These are phyloP conservation scores for Cruciata laevipes DNA, from an alignment of 257 asterid genomes.

Conservation along the genomic window DNA sequence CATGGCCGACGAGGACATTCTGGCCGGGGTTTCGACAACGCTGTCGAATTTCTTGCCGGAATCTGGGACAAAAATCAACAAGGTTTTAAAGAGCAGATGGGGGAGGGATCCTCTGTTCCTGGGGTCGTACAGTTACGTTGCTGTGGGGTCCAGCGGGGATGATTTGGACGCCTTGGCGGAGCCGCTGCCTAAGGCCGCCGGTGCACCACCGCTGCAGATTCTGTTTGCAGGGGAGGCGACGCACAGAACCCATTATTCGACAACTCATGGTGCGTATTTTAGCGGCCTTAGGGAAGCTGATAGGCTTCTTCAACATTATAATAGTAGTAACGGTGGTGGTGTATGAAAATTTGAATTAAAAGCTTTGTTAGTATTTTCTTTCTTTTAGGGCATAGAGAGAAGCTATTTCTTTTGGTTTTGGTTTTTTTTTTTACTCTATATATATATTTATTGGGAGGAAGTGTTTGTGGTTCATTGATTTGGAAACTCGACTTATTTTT, in stretches of 20 bases:
- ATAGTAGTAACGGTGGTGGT: constrained; percentile 21
- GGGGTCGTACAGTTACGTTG: constrained; percentile 80
- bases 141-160: constrained; percentile 72
- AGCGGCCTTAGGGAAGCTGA: constrained; percentile 90
- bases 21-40: constrained; percentile 49
- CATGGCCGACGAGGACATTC: constrained; percentile 49
- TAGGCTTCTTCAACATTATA: constrained; percentile 76
- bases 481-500: background rate
- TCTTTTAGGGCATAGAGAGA: background rate
- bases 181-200: constrained; percentile 48
- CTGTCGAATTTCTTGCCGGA: constrained; percentile 40
- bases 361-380: constrained; percentile 12
- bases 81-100: constrained; percentile 66
- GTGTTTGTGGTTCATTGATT: constrained; percentile 10
- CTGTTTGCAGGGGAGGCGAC: constrained; percentile 95
- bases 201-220: constrained; percentile 46
- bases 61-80: constrained; percentile 27
- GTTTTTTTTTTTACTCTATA: background rate
- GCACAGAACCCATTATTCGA: constrained; percentile 72
- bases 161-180: constrained; percentile 77
- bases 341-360: constrained; percentile 21
- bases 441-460: constrained; percentile 6
- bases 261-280: constrained; percentile 87
- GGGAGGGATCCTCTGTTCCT: constrained; percentile 76
- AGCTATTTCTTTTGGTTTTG: background rate